Base-by-base conservation (phyloP, 805 yeast species). In the Suhomyces pyralidae region DNA sequence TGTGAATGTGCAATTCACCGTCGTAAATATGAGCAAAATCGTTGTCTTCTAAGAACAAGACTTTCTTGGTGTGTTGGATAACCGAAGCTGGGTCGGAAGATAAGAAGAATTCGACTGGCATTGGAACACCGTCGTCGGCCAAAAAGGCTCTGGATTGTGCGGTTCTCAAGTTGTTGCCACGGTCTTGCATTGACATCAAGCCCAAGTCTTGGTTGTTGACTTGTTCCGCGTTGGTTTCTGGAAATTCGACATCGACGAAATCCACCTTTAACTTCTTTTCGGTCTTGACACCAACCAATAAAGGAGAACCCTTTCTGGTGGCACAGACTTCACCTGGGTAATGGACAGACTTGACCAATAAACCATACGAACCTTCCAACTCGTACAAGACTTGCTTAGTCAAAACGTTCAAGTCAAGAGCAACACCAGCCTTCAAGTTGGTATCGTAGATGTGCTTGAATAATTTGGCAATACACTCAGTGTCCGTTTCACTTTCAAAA, bases 71-170 rank as follows among this genome's bases (percentile, higher is more conserved):
- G 77, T 94, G 97, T 73, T 92, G 93, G 52, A 94, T 81, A 47
- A 94, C 97, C 20, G 99, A 92, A 14, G 98, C 88, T 36, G 99
- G 97, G 76, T 94, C 99, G 24, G 97, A 91, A 12, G 97, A 91
- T 57, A 94, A 80, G 76, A 91, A 94, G 71, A 93, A 93, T 76
- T 94, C 99, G 49, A 93, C 88, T 48, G 98, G 97, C 78, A 83
- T 87, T 63, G 96, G 97, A 61, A 83, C 75, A 51, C 96, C 96
- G 64, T 90, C 97, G 61, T 94, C 99, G 38, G 96, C 85, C 61
- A 94, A 78, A 76, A 94, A 94, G 10, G 99, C 98, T 74, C 99
- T 86, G 19, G 97, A 91, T 76, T 93, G 96, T 14, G 96, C 88
- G 59, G 90, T 90, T 74, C 96, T 85, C 67, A 90, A 79, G 60